Evolutionary conservation across 495 filamentous ascomycete species (phyloP).

Genomic region (Daldinia concentrica): DNA sequence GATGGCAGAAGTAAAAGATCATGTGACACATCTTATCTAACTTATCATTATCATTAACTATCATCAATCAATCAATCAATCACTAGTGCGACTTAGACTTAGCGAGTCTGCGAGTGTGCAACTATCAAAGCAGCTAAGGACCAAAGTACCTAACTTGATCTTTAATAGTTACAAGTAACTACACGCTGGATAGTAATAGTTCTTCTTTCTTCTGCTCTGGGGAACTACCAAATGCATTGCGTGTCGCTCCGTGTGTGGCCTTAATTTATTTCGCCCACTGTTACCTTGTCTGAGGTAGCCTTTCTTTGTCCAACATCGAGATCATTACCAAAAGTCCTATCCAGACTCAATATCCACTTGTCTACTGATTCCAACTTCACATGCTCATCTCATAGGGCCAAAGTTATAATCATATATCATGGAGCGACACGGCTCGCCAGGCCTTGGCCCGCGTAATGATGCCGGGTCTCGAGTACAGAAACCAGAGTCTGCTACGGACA

Average conservation of each 20-base stretch:
- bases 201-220: neutral
- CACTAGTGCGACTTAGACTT: neutral
- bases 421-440: constrained; percentile 55
- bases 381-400: constrained; percentile 1
- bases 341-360: neutral
- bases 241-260: neutral
- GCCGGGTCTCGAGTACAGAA: constrained; percentile 60
- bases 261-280: neutral
- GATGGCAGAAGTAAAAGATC: constrained; percentile 40
- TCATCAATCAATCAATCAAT: neutral
- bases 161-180: neutral
- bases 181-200: neutral
- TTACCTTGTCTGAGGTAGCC: constrained; percentile 19
- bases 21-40: constrained; percentile 33
- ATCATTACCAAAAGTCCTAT: neutral
- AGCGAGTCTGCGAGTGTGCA: neutral
- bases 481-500: constrained; percentile 64
- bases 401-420: constrained; percentile 53
- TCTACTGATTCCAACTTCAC: neutral
- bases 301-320: constrained; percentile 11
- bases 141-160: neutral
- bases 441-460: constrained; percentile 64
- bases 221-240: neutral
- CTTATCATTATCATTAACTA: constrained; percentile 6
- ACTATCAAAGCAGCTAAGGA: neutral